A percentile compares a stretch with the other conserved stretches of the same genome.
Conservation (phyloP, 306 rosid species). For the Rosa persica region DNA sequence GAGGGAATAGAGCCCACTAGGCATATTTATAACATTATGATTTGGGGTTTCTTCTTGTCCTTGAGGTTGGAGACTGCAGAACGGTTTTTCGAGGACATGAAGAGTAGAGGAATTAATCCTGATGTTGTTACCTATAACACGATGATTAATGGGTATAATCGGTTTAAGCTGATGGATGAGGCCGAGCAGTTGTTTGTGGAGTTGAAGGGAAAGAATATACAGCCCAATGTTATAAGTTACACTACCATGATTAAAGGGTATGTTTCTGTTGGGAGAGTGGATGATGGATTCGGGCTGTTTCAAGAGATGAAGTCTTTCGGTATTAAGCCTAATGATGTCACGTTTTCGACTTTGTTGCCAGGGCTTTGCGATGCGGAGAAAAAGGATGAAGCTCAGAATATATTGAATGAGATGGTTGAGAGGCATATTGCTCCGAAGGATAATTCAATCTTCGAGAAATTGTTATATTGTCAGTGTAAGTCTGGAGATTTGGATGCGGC, state of each 20-base stretch:
- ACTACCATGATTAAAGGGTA: constrained; percentile 83
- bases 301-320: constrained; percentile 74
- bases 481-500: constrained; percentile 82
- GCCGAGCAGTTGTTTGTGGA: constrained; percentile 72
- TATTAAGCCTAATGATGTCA: constrained; percentile 71
- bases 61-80: constrained; percentile 75
- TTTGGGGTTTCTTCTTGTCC: constrained; percentile 91
- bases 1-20: constrained; percentile 83
- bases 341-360: constrained; percentile 70
- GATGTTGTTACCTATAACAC: constrained; percentile 82
- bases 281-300: constrained; percentile 54
- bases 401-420: constrained; percentile 77
- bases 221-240: constrained; percentile 74
- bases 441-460: constrained; percentile 54
- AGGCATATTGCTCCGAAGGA: constrained; percentile 73
- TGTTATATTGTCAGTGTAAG: constrained; percentile 62
- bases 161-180: constrained; percentile 78
- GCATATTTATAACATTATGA: constrained; percentile 68
- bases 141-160: constrained; percentile 72
- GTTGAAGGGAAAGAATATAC: constrained; percentile 69
- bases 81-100: constrained; percentile 82
- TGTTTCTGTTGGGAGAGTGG: constrained; percentile 55
- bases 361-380: constrained; percentile 76
- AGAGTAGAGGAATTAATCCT: constrained; percentile 49
- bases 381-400: constrained; percentile 45